A percentile compares a stretch with the other conserved stretches of the same genome.
Conservation (phyloP, 345 rosid species). For the Camelina laxa region DNA sequence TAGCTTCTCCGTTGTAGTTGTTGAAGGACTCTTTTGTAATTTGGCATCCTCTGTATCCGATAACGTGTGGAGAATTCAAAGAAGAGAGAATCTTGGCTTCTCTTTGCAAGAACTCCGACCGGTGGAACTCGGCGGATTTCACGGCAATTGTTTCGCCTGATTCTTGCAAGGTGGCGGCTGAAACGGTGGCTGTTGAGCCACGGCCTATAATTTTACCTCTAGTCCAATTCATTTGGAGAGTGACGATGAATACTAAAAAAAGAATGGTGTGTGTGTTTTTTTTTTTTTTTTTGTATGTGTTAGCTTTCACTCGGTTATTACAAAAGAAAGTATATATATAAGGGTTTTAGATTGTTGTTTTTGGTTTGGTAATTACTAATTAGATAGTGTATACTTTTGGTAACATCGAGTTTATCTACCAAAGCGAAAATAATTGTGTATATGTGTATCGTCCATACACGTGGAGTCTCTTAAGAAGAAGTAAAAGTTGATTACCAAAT, state of each 20-base stretch:
- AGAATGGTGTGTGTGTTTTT: neutral
- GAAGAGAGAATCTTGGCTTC: conserved; percentile 62
- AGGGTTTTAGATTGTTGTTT: neutral
- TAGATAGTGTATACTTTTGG: conserved; percentile 47
- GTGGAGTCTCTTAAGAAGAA: conserved; percentile 24
- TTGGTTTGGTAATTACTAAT: neutral
- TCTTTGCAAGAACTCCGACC: conserved; percentile 54
- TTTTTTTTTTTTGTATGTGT: conserved; percentile 16
- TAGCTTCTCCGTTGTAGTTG: conserved; percentile 27
- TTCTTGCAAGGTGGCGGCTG: conserved; percentile 49
- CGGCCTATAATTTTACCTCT: conserved; percentile 65
- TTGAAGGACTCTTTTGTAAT: conserved; percentile 46
- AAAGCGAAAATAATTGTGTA: conserved; percentile 14
- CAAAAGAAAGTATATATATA: conserved; percentile 31
- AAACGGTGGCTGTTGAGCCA: conserved; percentile 79
- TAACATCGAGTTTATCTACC: conserved; percentile 45
- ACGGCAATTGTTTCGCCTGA: conserved; percentile 65
- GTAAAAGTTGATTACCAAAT: conserved; percentile 38
- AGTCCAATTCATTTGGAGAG: conserved; percentile 64
- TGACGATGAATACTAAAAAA: neutral
- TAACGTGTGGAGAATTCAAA: conserved; percentile 53
- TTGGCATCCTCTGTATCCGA: conserved; percentile 65
- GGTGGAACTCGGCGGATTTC: conserved; percentile 56
- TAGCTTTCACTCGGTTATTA: conserved; percentile 30
- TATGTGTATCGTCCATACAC: conserved; percentile 22